Conservation (phyloP, 1,284 basidiomycete species). For the Pyrrhoderma lamaoense region DNA sequence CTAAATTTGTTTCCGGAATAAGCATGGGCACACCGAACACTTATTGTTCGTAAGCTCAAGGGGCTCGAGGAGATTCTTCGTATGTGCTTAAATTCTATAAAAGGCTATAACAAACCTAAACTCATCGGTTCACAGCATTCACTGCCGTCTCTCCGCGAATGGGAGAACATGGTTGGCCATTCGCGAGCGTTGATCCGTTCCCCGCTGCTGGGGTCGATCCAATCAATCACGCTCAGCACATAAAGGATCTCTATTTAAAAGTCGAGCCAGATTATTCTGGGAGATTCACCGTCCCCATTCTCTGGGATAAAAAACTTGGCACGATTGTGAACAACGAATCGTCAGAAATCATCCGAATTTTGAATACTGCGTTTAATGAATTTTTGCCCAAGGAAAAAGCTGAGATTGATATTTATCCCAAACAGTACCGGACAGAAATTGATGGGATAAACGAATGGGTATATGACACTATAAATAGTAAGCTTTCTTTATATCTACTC, state of each 20-base stretch:
- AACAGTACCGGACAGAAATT: constrained; percentile 66
- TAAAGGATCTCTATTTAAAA: constrained; percentile 83
- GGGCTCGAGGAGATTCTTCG: constrained; percentile 82
- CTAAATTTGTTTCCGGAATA: neutral
- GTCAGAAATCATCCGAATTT: constrained; percentile 88
- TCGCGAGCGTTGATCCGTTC: constrained; percentile 64
- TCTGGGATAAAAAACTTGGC: constrained; percentile 89
- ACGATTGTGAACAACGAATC: constrained; percentile 96
- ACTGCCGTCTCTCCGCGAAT: constrained; percentile 83
- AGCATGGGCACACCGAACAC: constrained; percentile 91
- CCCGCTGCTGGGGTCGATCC: constrained; percentile 70
- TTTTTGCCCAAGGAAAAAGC: constrained; percentile 53
- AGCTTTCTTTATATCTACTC: neutral
- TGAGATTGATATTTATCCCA: constrained; percentile 72
- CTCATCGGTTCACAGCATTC: constrained; percentile 46
- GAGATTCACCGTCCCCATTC: constrained; percentile 84
- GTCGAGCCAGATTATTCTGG: constrained; percentile 66
- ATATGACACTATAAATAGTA: constrained; percentile 39
- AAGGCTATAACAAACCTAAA: too few relatives aligned
- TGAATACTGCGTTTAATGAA: constrained; percentile 81
- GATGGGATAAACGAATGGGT: constrained; percentile 67
- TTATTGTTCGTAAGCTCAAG: constrained; percentile 88
- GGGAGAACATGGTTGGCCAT: constrained; percentile 84
- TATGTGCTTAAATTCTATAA: too few relatives aligned
- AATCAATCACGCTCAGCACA: constrained; percentile 58